phyloP scores from a whole-genome alignment of 148 eudicot genomes.

The Rhododendron ferrugineum region DNA sequence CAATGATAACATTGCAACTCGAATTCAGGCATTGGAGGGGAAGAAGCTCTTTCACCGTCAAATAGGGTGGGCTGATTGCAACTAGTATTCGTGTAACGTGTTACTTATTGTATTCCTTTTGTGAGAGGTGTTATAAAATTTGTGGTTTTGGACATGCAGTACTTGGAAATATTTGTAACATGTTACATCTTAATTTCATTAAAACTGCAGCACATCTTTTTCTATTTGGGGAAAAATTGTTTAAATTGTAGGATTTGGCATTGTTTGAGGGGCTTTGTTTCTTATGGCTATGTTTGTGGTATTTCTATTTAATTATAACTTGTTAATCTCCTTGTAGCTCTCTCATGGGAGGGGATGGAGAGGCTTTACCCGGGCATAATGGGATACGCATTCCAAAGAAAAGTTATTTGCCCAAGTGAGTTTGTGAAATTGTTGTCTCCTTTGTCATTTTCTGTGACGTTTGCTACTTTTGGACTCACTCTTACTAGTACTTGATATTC shows the following conservation, averaged over 20 bases:
- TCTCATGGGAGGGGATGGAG: conserved; percentile 26
- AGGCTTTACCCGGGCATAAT: conserved; percentile 23
- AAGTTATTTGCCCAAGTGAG: conserved; percentile 76
- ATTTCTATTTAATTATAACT: background rate
- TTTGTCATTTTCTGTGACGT: background rate
- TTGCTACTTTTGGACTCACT: background rate
- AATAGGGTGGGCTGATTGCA: background rate
- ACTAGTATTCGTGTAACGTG: background rate
- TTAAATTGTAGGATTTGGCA: background rate
- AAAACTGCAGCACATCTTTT: background rate
- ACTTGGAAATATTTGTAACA: background rate
- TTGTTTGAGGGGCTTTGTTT: conserved; percentile 1
- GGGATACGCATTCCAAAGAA: conserved; percentile 18
- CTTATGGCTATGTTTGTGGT: background rate
- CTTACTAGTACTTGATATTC: background rate
- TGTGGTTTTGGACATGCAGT: background rate
- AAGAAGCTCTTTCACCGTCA: background rate
- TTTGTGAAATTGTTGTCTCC: conserved; percentile 7
- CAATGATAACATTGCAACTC: background rate
- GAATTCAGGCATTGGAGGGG: background rate
- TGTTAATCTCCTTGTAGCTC: conserved; percentile 30
- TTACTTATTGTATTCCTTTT: background rate
- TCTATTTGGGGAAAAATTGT: background rate
- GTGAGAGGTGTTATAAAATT: background rate
- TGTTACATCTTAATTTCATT: background rate